Evolutionary conservation across 352 stramenopile genomes (phyloP).

Genomic region (Globisporangium mamillatum): DNA sequence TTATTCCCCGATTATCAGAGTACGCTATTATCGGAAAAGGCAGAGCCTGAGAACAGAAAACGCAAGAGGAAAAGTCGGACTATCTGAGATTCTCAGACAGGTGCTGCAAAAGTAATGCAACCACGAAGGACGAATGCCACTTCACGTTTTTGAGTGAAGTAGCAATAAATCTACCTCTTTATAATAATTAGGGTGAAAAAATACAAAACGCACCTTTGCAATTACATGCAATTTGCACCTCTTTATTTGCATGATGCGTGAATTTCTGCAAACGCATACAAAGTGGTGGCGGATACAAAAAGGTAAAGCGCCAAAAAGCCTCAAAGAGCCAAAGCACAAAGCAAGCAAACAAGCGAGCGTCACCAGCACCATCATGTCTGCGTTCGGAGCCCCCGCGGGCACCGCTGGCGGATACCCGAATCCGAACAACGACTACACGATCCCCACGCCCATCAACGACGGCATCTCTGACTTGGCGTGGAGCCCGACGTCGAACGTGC

Average conservation of each 20-base stretch:
- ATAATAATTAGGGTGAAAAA: not conserved
- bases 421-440: conserved; percentile 77
- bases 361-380: conserved; percentile 19
- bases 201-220: not conserved
- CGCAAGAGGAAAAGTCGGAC: not conserved
- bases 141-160: not conserved
- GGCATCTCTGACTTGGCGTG: conserved; percentile 77
- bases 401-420: conserved; percentile 55
- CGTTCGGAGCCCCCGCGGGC: conserved; percentile 49
- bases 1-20: too few relatives aligned
- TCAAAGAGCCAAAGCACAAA: conserved; percentile 7
- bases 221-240: not conserved
- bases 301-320: not conserved
- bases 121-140: too few relatives aligned
- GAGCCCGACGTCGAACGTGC: conserved; percentile 70
- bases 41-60: too few relatives aligned
- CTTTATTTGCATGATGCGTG: not conserved
- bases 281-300: not conserved
- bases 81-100: not conserved
- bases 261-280: not conserved
- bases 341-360: not conserved
- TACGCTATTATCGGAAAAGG: too few relatives aligned
- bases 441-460: conserved; percentile 60
- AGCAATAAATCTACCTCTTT: not conserved
- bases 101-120: not conserved